A percentile compares a stretch with the other conserved stretches of the same genome.
These are phyloP conservation scores for Pilobolus umbonatus DNA, from an alignment of 192 early-diverging fungal species.

Conservation along the genomic window DNA sequence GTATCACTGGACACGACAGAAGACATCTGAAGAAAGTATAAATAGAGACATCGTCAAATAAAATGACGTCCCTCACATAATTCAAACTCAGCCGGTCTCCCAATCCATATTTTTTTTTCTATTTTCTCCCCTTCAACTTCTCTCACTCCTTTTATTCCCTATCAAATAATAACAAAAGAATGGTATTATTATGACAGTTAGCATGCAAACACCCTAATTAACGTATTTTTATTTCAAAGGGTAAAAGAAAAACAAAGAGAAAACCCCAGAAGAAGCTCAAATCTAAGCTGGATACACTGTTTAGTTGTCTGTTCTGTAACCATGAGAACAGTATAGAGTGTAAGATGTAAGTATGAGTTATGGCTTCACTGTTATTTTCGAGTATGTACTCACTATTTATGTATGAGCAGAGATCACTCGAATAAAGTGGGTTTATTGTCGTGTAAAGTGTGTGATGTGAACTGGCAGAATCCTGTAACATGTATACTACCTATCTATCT, in stretches of 20 bases:
- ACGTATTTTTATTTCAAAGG: conserved; percentile 34
- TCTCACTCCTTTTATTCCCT: no score
- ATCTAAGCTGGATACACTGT: conserved; percentile 64
- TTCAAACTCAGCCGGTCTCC: no score
- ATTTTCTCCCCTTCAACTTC: no score
- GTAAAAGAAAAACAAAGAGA: conserved; percentile 74
- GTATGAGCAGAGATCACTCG: conserved; percentile 49
- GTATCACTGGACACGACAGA: not conserved
- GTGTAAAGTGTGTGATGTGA: conserved; percentile 76
- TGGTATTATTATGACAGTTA: no score
- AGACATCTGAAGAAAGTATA: not conserved
- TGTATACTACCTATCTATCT: conserved; percentile 31
- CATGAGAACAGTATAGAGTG: conserved; percentile 77
- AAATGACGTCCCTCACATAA: no score
- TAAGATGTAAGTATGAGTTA: conserved; percentile 55
- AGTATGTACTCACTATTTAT: not conserved
- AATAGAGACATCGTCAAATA: not conserved
- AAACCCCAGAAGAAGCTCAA: conserved; percentile 63
- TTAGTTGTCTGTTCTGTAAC: conserved; percentile 83
- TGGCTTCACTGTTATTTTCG: not conserved
- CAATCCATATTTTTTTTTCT: no score
- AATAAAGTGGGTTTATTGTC: conserved; percentile 70
- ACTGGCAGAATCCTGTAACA: conserved; percentile 69
- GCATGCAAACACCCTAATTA: no score
- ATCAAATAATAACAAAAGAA: no score